Base-by-base conservation (phyloP, 2,329 filamentous ascomycete species). In the Pyrenophora graminea region DNA sequence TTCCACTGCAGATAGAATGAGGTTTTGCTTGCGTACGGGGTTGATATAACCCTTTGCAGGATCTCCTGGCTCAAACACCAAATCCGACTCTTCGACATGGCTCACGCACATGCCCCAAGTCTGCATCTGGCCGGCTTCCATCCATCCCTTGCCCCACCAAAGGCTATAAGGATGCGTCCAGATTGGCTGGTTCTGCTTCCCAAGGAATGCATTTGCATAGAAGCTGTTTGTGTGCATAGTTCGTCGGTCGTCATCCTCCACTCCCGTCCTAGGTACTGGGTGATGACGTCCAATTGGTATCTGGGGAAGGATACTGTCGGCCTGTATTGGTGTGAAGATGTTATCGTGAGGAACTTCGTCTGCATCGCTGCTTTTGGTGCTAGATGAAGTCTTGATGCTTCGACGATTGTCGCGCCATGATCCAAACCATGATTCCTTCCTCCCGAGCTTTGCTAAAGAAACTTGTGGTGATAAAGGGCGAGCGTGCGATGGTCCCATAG, bases 1-100 rank as follows among this genome's bases (percentile, higher is more conserved):
- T 66, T 96, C 91, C 13, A 77, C 76, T 1, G 92, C 92, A 0
- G 91, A 94, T 8, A 97, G 75, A 23, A 91, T 82, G 25, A 97
- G 69, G 1, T 89, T 90, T 65, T 95, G 88, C 21, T 95, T 88
- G 0, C 89, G 89, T 32, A 43, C 30, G 37, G 93, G 91, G 63
- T 90, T 94, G 67, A 88, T 81, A 62, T 89, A 97, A 68, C 69
- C 66, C 18, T 55, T 61, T 2, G 64, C 48, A 19, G 81, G 63
- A 36, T 67, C 56, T 7, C 63, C 48, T 71, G 77, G 7, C 3
- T 90, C 91, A 66, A 83, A 89, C 0, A 86, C 85, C 47, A 87
- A 75, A 69, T 94, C 85, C 32, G 76, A 76, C 1, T 82, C 76
- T 43, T 93, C 87, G 9, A 86, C 80, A 67, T 97, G 91, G 6